Percentiles rank a stretch among this genome's conserved stretches.
These are phyloP conservation scores for Schizothecium vesticola DNA, from an alignment of 495 filamentous ascomycete genomes.

Conservation along the genomic window DNA sequence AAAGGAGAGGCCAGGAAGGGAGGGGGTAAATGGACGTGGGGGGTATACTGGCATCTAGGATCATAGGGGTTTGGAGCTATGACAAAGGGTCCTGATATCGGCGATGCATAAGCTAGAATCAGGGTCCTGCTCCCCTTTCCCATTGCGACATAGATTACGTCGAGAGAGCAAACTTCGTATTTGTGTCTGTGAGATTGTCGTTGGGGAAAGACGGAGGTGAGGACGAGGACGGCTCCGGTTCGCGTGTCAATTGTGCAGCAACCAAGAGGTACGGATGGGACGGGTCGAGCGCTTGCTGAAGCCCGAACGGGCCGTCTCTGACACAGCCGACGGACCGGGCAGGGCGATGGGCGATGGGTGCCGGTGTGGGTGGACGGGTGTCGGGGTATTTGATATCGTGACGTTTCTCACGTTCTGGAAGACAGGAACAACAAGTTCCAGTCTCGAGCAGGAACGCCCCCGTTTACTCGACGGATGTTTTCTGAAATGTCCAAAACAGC, in stretches of 20 bases:
- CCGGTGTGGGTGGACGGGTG: neutral
- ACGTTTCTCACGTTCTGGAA: neutral
- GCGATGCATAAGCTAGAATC: neutral
- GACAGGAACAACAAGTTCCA: neutral
- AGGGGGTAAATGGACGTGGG: constrained; percentile 2
- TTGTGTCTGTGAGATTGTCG: neutral
- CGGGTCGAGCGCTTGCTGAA: neutral
- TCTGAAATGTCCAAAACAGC: neutral
- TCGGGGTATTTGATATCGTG: neutral
- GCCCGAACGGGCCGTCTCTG: neutral
- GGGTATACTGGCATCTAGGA: neutral
- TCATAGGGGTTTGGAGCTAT: neutral
- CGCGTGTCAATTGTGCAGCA: neutral
- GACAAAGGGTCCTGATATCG: neutral
- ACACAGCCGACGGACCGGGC: neutral
- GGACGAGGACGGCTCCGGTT: neutral
- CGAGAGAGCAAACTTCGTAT: neutral
- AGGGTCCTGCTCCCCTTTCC: neutral
- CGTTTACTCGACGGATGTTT: neutral
- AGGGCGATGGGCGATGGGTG: neutral
- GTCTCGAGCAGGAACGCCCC: neutral
- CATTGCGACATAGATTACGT: neutral
- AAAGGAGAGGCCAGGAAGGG: neutral
- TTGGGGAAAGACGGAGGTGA: neutral
- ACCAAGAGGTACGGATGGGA: neutral